phyloP scores from a whole-genome alignment of 495 filamentous ascomycete genomes.

The Aspergillus bridgeri region DNA sequence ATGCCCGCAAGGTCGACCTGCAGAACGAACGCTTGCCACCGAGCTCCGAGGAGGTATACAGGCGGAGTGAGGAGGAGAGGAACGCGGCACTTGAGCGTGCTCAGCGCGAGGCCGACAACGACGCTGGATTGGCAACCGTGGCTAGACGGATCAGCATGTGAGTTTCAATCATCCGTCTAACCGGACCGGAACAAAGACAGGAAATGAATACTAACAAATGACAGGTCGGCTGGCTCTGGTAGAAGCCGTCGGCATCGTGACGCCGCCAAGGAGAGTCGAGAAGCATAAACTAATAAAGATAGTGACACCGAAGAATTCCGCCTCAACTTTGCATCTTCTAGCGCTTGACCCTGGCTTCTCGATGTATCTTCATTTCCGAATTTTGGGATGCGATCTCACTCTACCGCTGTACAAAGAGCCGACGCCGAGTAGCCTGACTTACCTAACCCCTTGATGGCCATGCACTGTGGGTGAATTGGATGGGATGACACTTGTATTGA shows the following conservation, averaged over 20 bases:
- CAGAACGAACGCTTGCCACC: slow-evolving; percentile 95
- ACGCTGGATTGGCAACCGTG: slow-evolving; percentile 75
- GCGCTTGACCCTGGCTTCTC: slow-evolving; percentile 1
- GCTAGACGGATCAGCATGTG: slow-evolving; percentile 95
- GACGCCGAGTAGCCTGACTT: not conserved
- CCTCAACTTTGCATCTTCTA: not conserved
- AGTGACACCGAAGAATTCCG: not conserved
- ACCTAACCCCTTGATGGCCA: not conserved
- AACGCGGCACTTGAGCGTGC: slow-evolving; percentile 81
- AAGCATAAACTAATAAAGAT: slow-evolving; percentile 8
- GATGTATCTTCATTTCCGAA: not conserved
- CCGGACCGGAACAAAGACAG: not conserved
- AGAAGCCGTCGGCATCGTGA: slow-evolving; percentile 36
- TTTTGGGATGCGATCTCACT: slow-evolving; percentile 2
- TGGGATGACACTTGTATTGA: slow-evolving; percentile 14
- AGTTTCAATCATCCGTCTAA: slow-evolving; percentile 45
- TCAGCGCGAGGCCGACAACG: slow-evolving; percentile 82
- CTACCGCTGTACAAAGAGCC: slow-evolving; percentile 16
- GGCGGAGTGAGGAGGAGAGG: slow-evolving; percentile 73
- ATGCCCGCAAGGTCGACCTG: slow-evolving; percentile 95
- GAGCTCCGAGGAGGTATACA: slow-evolving; percentile 83
- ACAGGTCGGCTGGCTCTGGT: slow-evolving; percentile 39
- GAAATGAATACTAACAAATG: slow-evolving; percentile 6
- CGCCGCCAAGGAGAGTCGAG: slow-evolving; percentile 23
- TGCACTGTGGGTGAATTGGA: slow-evolving; percentile 13